phyloP scores from a whole-genome alignment of 768 basidiomycete species.

The Russula sp. region DNA sequence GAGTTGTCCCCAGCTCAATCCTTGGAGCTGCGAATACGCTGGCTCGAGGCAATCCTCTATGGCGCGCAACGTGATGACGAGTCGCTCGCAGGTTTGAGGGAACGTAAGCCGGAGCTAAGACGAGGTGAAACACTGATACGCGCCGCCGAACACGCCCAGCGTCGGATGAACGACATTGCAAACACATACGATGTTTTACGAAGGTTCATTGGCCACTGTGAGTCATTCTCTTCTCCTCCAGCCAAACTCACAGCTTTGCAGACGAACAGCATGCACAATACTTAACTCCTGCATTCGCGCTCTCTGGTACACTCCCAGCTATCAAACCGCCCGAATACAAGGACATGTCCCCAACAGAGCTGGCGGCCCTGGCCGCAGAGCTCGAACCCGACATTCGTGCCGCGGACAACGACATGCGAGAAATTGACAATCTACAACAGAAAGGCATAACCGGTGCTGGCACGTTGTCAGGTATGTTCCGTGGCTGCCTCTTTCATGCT shows the following conservation, averaged over 20 bases:
- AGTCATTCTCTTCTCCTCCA: neutral
- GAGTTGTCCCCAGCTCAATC: conserved; percentile 63
- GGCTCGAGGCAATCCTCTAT: conserved; percentile 74
- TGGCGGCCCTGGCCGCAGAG: conserved; percentile 68
- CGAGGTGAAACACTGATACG: conserved; percentile 56
- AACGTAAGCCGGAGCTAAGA: conserved; percentile 44
- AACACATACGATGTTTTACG: conserved; percentile 68
- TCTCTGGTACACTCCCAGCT: conserved; percentile 55
- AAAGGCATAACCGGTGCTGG: conserved; percentile 73
- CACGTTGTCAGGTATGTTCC: conserved; percentile 53
- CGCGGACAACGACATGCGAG: conserved; percentile 77
- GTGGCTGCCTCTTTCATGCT: neutral
- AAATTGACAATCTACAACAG: conserved; percentile 66
- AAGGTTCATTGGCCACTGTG: conserved; percentile 74
- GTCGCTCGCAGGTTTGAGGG: conserved; percentile 37
- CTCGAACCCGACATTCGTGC: conserved; percentile 83
- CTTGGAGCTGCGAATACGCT: conserved; percentile 69
- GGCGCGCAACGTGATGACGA: conserved; percentile 56
- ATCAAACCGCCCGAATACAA: conserved; percentile 53
- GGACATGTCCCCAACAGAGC: conserved; percentile 61
- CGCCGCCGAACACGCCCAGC: conserved; percentile 60
- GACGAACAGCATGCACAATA: conserved; percentile 76
- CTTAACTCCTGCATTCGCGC: conserved; percentile 71
- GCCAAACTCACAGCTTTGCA: conserved; percentile 34
- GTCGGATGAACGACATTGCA: conserved; percentile 53